phyloP scores from a whole-genome alignment of 139 green algal genomes.

The Chlorella sp. region DNA sequence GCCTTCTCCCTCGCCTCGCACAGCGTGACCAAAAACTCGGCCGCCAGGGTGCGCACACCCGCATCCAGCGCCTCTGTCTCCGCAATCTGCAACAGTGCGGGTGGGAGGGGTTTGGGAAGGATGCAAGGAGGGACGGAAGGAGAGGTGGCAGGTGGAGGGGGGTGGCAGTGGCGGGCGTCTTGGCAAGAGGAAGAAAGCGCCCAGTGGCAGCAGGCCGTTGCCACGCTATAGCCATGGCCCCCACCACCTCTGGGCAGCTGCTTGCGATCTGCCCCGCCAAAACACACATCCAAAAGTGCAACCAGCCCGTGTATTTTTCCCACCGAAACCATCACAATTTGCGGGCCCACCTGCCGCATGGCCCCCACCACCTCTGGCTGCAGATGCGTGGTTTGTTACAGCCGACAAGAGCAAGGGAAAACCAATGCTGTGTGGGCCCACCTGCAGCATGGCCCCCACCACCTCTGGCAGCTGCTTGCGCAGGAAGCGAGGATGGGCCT shows the following conservation, averaged over 20 bases:
- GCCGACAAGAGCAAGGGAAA: no score
- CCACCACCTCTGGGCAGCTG: slow-evolving; percentile 84
- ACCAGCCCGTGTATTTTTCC: no score
- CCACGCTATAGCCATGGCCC: no score
- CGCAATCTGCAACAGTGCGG: slow-evolving; percentile 9
- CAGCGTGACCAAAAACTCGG: slow-evolving; percentile 96
- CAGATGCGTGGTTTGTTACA: no score
- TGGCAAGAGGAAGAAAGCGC: neutral
- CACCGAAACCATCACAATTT: no score
- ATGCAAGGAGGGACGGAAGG: no score
- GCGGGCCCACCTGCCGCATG: no score
- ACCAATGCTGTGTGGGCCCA: no score
- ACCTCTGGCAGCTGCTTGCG: slow-evolving; percentile 83
- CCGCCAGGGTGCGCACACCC: slow-evolving; percentile 79
- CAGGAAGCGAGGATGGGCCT: slow-evolving; percentile 92
- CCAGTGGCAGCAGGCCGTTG: slow-evolving; percentile 81
- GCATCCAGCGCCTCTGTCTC: slow-evolving; percentile 61
- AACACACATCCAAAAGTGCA: neutral
- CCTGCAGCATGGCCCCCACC: slow-evolving; percentile 87
- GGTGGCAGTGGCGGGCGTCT: neutral
- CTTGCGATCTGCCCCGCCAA: slow-evolving; percentile 58
- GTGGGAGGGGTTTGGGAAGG: neutral
- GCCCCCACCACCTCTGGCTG: no score
- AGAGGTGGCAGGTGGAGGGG: no score
- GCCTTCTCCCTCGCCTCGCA: slow-evolving; percentile 93